phyloP scores from a whole-genome alignment of 257 asterid genomes.

The Striga asiatica region DNA sequence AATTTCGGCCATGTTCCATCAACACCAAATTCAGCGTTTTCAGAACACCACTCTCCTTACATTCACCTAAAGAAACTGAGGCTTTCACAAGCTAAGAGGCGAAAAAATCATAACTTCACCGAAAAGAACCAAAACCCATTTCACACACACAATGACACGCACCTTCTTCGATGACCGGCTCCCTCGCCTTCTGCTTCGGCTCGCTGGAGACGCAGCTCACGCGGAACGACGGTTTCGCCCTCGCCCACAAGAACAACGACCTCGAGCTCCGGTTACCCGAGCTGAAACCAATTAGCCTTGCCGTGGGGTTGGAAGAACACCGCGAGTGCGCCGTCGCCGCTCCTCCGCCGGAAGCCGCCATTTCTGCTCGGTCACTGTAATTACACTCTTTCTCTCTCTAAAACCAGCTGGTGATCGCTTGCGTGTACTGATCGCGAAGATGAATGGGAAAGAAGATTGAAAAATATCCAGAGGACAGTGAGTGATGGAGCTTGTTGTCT shows the following conservation, averaged over 20 bases:
- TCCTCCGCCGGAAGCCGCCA: slow-evolving; percentile 45
- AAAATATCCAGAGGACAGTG: background rate
- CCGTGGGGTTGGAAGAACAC: slow-evolving; percentile 24
- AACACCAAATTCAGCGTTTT: too few species aligned
- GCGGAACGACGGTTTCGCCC: slow-evolving; percentile 31
- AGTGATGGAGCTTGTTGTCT: slow-evolving; percentile 18
- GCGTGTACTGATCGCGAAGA: background rate
- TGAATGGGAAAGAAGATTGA: background rate
- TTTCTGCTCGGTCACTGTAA: slow-evolving; percentile 6
- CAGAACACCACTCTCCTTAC: too few species aligned
- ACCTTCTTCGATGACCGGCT: slow-evolving; percentile 38
- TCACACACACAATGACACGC: too few species aligned
- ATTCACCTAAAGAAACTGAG: too few species aligned
- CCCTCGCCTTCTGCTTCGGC: slow-evolving; percentile 30
- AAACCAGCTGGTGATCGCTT: background rate
- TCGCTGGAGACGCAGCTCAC: slow-evolving; percentile 40
- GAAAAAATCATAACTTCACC: too few species aligned
- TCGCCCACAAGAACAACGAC: slow-evolving; percentile 22
- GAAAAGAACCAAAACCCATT: too few species aligned
- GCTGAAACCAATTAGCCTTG: slow-evolving; percentile 33
- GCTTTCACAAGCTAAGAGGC: too few species aligned
- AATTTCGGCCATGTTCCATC: too few species aligned
- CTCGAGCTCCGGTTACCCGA: slow-evolving; percentile 27
- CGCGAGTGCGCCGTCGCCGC: slow-evolving; percentile 19
- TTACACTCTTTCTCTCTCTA: slow-evolving; percentile 6